Evolutionary conservation across 1,284 basidiomycete species (phyloP).

Genomic region (Heterobasidion occidentale): DNA sequence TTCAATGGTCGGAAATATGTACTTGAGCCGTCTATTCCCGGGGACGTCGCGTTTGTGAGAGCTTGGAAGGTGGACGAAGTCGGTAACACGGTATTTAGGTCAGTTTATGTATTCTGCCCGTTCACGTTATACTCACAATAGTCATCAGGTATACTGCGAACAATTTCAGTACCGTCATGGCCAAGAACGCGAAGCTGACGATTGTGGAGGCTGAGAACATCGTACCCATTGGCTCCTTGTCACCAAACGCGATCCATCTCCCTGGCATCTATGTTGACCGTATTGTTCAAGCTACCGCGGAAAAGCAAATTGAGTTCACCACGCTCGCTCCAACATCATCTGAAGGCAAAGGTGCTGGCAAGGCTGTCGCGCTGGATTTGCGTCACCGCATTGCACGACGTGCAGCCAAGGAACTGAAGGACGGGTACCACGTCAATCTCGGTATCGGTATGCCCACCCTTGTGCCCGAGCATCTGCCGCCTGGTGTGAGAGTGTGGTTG

Average conservation of each 20-base stretch:
- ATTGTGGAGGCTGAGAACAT: constrained; percentile 96
- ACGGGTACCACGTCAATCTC: constrained; percentile 76
- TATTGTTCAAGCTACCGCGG: constrained; percentile 70
- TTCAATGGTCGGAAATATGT: constrained; percentile 83
- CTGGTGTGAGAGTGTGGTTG: constrained; percentile 82
- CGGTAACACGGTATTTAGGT: constrained; percentile 83
- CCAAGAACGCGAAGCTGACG: constrained; percentile 82
- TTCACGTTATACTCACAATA: not conserved
- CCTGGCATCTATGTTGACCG: constrained; percentile 87
- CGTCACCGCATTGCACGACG: constrained; percentile 79
- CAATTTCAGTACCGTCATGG: constrained; percentile 86
- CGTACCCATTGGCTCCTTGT: constrained; percentile 79
- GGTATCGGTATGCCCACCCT: constrained; percentile 91
- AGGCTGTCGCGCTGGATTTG: constrained; percentile 38
- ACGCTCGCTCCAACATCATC: constrained; percentile 48
- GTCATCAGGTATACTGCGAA: constrained; percentile 73
- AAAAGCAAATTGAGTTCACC: constrained; percentile 76
- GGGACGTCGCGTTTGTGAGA: constrained; percentile 84
- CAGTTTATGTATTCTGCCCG: constrained; percentile 12
- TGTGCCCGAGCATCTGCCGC: constrained; percentile 76
- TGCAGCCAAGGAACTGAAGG: constrained; percentile 85
- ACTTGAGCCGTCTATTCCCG: constrained; percentile 81
- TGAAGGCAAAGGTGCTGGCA: constrained; percentile 27
- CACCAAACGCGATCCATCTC: constrained; percentile 79
- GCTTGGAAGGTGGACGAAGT: constrained; percentile 96